These are phyloP conservation scores for Rhododendron henanense DNA, from an alignment of 148 eudicot species.

Conservation along the genomic window DNA sequence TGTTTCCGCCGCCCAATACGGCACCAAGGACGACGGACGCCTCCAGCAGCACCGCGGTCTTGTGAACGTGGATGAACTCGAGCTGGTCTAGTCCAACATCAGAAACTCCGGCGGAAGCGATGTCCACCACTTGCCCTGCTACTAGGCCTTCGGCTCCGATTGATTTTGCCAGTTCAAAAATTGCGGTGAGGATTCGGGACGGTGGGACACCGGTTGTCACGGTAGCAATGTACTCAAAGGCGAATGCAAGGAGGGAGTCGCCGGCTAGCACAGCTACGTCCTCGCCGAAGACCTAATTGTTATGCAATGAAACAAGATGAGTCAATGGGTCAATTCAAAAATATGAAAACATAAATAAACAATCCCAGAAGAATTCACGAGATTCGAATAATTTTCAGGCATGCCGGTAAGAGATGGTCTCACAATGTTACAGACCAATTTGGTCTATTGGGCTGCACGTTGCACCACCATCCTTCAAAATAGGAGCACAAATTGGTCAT, in stretches of 20 bases:
- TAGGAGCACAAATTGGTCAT: background rate
- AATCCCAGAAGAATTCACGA: background rate
- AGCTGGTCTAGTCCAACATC: constrained; percentile 28
- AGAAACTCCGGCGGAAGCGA: constrained; percentile 17
- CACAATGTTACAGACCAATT: background rate
- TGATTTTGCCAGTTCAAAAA: constrained; percentile 28
- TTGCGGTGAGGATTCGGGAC: constrained; percentile 8
- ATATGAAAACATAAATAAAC: background rate
- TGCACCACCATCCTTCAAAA: background rate
- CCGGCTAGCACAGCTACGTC: constrained; percentile 45
- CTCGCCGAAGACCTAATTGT: constrained; percentile 25
- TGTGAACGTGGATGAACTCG: constrained; percentile 40
- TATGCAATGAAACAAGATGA: background rate
- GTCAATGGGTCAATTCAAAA: background rate
- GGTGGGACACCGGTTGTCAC: constrained; percentile 14
- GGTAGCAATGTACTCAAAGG: constrained; percentile 28
- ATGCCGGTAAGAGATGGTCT: background rate
- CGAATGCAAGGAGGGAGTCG: constrained; percentile 28
- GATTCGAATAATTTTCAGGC: background rate
- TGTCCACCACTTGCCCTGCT: constrained; percentile 36
- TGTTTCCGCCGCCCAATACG: constrained; percentile 28
- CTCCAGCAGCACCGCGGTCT: constrained; percentile 35
- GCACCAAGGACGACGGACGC: constrained; percentile 36
- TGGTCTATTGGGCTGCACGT: too few relatives aligned
- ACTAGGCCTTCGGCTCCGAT: constrained; percentile 38